Percentiles rank a stretch among this genome's conserved stretches.
These are phyloP conservation scores for Smallanthus sonchifolius DNA, from an alignment of 129 eudicot species.

Conservation along the genomic window DNA sequence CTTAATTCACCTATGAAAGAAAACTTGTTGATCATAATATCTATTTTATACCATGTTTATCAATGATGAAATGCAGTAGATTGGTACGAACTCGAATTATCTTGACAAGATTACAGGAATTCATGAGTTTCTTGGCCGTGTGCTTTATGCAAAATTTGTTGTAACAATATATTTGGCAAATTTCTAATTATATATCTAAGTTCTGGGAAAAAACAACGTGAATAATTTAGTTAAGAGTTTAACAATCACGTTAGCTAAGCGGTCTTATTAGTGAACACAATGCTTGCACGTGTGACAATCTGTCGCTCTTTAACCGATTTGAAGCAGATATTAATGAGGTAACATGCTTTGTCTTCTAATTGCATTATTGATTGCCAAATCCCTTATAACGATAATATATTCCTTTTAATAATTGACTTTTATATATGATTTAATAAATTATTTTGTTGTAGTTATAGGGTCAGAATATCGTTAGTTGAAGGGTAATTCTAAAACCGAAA, in stretches of 20 bases:
- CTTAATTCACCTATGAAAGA: no score
- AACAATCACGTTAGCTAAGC: slow-evolving; percentile 16
- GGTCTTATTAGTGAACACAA: slow-evolving; percentile 24
- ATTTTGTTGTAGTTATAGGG: neutral
- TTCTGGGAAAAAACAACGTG: neutral
- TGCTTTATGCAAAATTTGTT: neutral
- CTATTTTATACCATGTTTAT: neutral
- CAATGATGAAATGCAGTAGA: neutral
- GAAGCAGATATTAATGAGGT: slow-evolving; percentile 8
- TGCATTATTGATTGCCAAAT: slow-evolving; percentile 26
- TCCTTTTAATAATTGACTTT: slow-evolving; percentile 5
- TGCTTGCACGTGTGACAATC: slow-evolving; percentile 30
- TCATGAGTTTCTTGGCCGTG: neutral
- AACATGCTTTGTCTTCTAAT: slow-evolving; percentile 28
- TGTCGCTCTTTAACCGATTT: slow-evolving; percentile 8
- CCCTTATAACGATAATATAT: slow-evolving; percentile 13
- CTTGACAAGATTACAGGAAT: neutral
- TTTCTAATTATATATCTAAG: no score
- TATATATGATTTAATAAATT: neutral
- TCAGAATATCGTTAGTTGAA: neutral
- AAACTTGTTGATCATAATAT: no score
- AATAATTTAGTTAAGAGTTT: neutral
- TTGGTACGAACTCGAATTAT: neutral
- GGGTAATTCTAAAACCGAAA: neutral
- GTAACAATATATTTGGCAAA: no score